Evolutionary conservation across 225 moss, liverwort and hornwort species (phyloP), one percentile per base, ranked within the genome.

Genomic region (Anthoceros angustus): DNA sequence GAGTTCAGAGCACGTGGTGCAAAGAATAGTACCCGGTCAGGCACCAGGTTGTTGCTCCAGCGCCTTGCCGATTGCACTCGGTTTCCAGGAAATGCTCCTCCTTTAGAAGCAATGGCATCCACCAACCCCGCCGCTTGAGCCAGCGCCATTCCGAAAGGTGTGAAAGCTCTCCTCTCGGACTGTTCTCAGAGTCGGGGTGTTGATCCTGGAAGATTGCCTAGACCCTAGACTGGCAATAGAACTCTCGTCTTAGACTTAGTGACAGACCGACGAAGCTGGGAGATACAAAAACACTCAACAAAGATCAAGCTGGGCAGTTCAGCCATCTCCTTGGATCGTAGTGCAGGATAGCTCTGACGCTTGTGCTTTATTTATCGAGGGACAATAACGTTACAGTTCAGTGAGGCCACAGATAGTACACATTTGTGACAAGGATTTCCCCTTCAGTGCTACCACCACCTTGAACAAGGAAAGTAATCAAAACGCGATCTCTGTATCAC

Each of bases 401-500:
- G n/a, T n/a, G n/a, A n/a, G n/a, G n/a, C n/a, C n/a, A n/a, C n/a
- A n/a, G n/a, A n/a, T n/a, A n/a, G n/a, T n/a, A 32, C 32, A 32
- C 32, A 32, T 32, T 32, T 32, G 32, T 32, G 32, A 32, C 32
- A 32, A 32, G 4, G 32, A 32, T 32, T 32, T 32, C 32, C 32
- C 32, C 32, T 32, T 32, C 32, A 20, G 1, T 9, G 18, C 8
- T 12, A 15, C 7, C 1, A 5, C 5, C 7, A 7, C 14, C 7
- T 0, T 18, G 4, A 20, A 15, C 7, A 20, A 9, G n/a, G 10
- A 20, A 1, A 23, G 18, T 5, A 18, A 55, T 15, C 55, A 18
- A 55, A 7, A 55, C 64, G 82, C 89, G 60, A 55, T 76, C 62
- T 93, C 93, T 71, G 74, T 81, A 61, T 79, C 84, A 70, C 90